Evolutionary conservation across 257 asterid species (phyloP).

Genomic region (Lithospermum erythrorhizon): DNA sequence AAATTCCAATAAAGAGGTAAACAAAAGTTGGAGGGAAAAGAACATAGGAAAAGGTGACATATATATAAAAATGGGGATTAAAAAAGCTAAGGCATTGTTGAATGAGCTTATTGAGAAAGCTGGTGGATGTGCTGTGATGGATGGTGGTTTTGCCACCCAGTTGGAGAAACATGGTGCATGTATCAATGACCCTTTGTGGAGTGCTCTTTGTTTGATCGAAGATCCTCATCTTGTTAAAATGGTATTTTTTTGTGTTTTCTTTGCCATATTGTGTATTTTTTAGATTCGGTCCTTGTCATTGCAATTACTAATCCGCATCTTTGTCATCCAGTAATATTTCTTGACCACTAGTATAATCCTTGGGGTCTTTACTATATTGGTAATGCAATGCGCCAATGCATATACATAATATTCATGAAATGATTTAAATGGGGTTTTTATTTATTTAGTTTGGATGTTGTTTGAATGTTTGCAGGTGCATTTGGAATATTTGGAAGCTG

Average conservation of each 20-base stretch:
- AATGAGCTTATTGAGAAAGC: slow-evolving; percentile 36
- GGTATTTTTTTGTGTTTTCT: slow-evolving; percentile 15
- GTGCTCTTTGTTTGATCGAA: slow-evolving; percentile 64
- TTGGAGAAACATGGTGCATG: slow-evolving; percentile 62
- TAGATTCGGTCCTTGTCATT: too few relatives aligned
- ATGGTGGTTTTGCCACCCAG: slow-evolving; percentile 83
- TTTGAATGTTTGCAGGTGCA: slow-evolving; percentile 45
- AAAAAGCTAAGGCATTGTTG: slow-evolving; percentile 21
- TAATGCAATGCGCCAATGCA: too few relatives aligned
- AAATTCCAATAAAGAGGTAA: too few relatives aligned
- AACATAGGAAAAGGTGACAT: background rate
- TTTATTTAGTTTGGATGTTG: background rate
- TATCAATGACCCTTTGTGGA: slow-evolving; percentile 83
- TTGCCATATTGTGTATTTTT: too few relatives aligned
- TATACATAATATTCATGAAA: too few relatives aligned
- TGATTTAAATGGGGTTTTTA: background rate
- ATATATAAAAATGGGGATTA: slow-evolving; percentile 25
- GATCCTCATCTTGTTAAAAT: slow-evolving; percentile 47
- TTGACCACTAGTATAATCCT: too few relatives aligned
- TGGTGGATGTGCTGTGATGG: slow-evolving; percentile 82
- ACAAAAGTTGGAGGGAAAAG: background rate
- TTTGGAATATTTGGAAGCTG: slow-evolving; percentile 70
- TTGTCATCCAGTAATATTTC: too few relatives aligned
- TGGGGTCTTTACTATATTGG: too few relatives aligned
- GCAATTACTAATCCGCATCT: too few relatives aligned